Evolutionary conservation across 2,329 filamentous ascomycete genomes (phyloP).

Genomic region (Coniochaeta pulveracea): DNA sequence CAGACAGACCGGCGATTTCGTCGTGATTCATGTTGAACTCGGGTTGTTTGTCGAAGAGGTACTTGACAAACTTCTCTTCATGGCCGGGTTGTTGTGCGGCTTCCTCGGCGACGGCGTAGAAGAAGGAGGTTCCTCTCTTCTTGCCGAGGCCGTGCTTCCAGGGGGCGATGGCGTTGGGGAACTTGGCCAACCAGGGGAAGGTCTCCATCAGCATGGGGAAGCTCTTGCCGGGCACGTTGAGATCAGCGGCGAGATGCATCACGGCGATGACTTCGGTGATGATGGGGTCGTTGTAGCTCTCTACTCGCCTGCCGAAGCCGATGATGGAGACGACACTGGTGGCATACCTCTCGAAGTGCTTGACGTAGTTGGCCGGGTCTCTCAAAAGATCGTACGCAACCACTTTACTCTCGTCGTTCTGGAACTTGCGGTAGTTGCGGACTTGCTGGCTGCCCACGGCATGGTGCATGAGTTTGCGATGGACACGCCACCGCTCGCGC

Average conservation of each 20-base stretch:
- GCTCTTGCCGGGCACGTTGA: slow-evolving; percentile 39
- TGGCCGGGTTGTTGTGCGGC: slow-evolving; percentile 26
- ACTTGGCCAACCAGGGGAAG: slow-evolving; percentile 33
- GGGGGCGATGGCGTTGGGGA: slow-evolving; percentile 35
- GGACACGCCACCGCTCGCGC: slow-evolving; percentile 30
- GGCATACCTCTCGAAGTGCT: slow-evolving; percentile 40
- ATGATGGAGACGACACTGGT: slow-evolving; percentile 44
- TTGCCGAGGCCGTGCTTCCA: slow-evolving; percentile 36
- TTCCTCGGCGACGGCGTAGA: slow-evolving; percentile 39
- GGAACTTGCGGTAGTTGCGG: slow-evolving; percentile 37
- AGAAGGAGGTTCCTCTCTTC: slow-evolving; percentile 36
- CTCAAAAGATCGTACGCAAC: slow-evolving; percentile 38
- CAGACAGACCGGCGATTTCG: slow-evolving; percentile 33
- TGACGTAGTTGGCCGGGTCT: slow-evolving; percentile 33
- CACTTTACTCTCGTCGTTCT: slow-evolving; percentile 45
- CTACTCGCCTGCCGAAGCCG: slow-evolving; percentile 42
- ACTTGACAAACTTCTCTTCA: slow-evolving; percentile 26
- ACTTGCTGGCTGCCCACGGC: slow-evolving; percentile 44
- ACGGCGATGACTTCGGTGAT: slow-evolving; percentile 48
- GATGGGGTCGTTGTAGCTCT: slow-evolving; percentile 39
- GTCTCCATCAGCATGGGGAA: slow-evolving; percentile 48
- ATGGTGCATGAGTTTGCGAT: slow-evolving; percentile 38
- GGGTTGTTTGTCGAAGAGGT: slow-evolving; percentile 32
- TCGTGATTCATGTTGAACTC: slow-evolving; percentile 31
- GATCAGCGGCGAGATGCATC: slow-evolving; percentile 44